Evolutionary conservation across 495 filamentous ascomycete genomes (phyloP).

Genomic region (Podospora pseudocomata): DNA sequence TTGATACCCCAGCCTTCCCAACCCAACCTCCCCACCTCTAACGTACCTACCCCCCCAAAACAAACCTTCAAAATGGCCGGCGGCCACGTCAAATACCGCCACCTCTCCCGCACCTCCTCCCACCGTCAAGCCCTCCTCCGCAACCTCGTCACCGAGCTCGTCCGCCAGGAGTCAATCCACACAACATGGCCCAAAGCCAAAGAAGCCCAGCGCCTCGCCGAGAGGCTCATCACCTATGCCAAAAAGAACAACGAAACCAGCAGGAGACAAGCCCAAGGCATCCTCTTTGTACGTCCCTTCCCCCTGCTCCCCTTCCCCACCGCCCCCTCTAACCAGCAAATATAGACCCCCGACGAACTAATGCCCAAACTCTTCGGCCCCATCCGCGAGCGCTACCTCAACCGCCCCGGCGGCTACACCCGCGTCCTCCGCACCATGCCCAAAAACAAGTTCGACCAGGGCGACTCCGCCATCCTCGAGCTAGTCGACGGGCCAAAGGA

Average conservation of each 20-base stretch:
- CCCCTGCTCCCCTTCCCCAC: not conserved
- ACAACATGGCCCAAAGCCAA: constrained; percentile 97
- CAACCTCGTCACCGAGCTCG: constrained; percentile 93
- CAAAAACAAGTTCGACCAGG: constrained; percentile 74
- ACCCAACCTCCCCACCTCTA: not conserved
- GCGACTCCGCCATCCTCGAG: constrained; percentile 86
- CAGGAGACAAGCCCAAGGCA: constrained; percentile 60
- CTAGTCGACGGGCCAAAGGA: constrained; percentile 93
- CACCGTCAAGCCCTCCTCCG: constrained; percentile 91
- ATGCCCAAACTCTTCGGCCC: constrained; percentile 86
- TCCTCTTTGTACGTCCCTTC: constrained; percentile 70
- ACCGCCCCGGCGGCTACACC: constrained; percentile 90
- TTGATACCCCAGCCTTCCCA: not conserved
- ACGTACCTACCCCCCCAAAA: not conserved
- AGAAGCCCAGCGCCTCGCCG: constrained; percentile 87
- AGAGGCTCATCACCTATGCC: constrained; percentile 87
- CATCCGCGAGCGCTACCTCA: constrained; percentile 71
- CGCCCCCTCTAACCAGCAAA: not conserved
- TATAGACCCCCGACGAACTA: constrained; percentile 55
- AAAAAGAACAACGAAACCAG: constrained; percentile 85
- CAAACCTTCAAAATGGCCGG: constrained; percentile 64
- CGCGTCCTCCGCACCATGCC: constrained; percentile 85
- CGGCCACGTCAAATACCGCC: constrained; percentile 77
- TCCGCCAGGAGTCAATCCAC: constrained; percentile 85
- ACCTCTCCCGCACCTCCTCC: constrained; percentile 74